Percentiles rank a stretch among this genome's conserved stretches.
phyloP scores from a whole-genome alignment of 192 early-diverging fungal species.

The Phycomyces blakesleeanus region DNA sequence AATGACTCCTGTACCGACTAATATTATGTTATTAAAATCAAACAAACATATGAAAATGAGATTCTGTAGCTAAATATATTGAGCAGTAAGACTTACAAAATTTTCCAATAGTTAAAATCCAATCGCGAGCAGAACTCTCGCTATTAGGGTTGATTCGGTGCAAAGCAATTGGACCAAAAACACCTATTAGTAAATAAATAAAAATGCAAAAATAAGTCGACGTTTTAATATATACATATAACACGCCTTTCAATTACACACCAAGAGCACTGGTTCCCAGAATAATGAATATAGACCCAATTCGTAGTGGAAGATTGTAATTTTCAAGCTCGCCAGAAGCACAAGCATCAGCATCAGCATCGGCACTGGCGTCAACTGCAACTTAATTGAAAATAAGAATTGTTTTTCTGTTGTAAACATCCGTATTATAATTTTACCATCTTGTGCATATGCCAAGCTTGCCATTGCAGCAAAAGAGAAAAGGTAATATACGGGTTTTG shows the following conservation, averaged over 20 bases:
- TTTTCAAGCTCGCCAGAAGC: constrained; percentile 8
- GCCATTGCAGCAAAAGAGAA: no score
- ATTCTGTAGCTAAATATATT: background rate
- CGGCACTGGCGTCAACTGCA: no score
- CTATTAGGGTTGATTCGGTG: constrained; percentile 16
- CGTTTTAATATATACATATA: no score
- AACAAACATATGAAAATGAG: no score
- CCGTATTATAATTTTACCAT: no score
- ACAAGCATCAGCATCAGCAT: background rate
- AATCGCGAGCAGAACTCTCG: constrained; percentile 18
- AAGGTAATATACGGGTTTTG: no score
- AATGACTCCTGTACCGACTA: constrained; percentile 64
- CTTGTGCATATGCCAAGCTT: no score
- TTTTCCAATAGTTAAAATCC: constrained; percentile 26
- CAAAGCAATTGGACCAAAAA: constrained; percentile 27
- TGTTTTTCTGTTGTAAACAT: no score
- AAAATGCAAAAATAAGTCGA: background rate
- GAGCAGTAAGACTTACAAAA: constrained; percentile 25
- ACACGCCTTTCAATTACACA: background rate
- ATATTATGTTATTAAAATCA: background rate
- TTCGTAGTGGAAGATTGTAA: constrained; percentile 25
- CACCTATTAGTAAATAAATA: constrained; percentile 13
- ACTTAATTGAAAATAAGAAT: no score
- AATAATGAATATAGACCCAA: constrained; percentile 37
- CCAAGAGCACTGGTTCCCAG: constrained; percentile 24